Conservation (phyloP, 176 grass and related monocot genomes). For the Areca catechu region DNA sequence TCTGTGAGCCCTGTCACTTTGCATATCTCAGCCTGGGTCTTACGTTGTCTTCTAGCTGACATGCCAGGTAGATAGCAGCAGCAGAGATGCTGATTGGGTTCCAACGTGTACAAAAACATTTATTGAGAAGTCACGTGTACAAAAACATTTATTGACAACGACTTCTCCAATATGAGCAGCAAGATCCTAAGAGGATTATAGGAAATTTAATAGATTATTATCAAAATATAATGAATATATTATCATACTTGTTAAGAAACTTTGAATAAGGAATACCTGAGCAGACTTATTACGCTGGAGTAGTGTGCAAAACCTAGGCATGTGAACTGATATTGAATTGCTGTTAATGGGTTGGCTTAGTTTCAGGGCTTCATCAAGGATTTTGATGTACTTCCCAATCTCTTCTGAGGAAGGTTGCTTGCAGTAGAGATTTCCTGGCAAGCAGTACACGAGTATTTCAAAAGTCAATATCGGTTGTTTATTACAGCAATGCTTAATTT, state of each 20-base stretch:
- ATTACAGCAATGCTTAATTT: too few relatives aligned
- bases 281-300: constrained; percentile 98
- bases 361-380: constrained; percentile 87
- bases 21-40: constrained; percentile 96
- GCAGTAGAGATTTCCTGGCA: constrained; percentile 92
- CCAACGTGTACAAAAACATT: constrained; percentile 73
- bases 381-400: constrained; percentile 99
- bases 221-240: not conserved
- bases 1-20: constrained; percentile 94
- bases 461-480: too few relatives aligned
- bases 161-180: constrained; percentile 94
- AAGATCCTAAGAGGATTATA: constrained; percentile 51
- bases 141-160: constrained; percentile 93
- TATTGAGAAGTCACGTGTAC: too few relatives aligned
- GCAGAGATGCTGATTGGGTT: constrained; percentile 99
- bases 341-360: constrained; percentile 94
- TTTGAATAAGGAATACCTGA: constrained; percentile 46
- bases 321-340: constrained; percentile 94
- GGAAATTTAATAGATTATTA: not conserved
- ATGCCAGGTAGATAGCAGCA: constrained; percentile 93
- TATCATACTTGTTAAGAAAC: not conserved
- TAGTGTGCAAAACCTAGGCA: constrained; percentile 94
- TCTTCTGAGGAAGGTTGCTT: constrained; percentile 98
- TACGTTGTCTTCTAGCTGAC: constrained; percentile 92
- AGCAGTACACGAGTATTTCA: constrained; percentile 3